Percentiles rank a stretch among this genome's conserved stretches.
These are phyloP conservation scores for Kwoniella shivajii DNA, from an alignment of 1,284 basidiomycete species.

Conservation along the genomic window DNA sequence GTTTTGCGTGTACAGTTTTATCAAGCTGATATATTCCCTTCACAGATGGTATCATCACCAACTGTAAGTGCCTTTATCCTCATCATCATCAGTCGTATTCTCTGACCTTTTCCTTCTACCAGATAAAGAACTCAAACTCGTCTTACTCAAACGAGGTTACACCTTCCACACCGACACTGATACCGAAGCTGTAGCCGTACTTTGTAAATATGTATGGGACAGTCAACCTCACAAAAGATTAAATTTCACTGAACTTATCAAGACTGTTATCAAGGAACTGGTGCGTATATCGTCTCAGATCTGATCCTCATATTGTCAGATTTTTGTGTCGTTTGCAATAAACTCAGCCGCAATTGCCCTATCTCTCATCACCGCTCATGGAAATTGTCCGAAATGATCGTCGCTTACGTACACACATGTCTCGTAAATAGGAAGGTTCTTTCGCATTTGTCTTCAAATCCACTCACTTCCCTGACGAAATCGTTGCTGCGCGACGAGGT, in stretches of 20 bases:
- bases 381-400: background rate
- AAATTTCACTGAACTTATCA: conserved; percentile 89
- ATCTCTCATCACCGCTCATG: background rate
- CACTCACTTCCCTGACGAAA: conserved; percentile 90
- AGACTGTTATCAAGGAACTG: conserved; percentile 95
- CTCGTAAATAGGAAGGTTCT: conserved; percentile 72
- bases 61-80: conserved; percentile 59
- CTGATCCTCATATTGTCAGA: too few species aligned
- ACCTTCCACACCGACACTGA: conserved; percentile 95
- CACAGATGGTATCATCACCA: conserved; percentile 92
- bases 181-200: conserved; percentile 94
- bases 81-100: background rate
- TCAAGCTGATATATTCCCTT: background rate
- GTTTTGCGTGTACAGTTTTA: background rate
- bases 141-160: conserved; percentile 95
- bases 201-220: conserved; percentile 97
- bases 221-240: conserved; percentile 84
- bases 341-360: background rate
- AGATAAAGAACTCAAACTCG: conserved; percentile 78
- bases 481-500: conserved; percentile 93
- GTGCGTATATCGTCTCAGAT: conserved; percentile 43
- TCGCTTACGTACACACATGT: background rate
- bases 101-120: background rate
- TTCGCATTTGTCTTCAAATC: conserved; percentile 99
- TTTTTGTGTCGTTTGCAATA: too few species aligned